Evolutionary conservation across 169 alveolate genomes (phyloP).

Genomic region (Blepharisma undulans): DNA sequence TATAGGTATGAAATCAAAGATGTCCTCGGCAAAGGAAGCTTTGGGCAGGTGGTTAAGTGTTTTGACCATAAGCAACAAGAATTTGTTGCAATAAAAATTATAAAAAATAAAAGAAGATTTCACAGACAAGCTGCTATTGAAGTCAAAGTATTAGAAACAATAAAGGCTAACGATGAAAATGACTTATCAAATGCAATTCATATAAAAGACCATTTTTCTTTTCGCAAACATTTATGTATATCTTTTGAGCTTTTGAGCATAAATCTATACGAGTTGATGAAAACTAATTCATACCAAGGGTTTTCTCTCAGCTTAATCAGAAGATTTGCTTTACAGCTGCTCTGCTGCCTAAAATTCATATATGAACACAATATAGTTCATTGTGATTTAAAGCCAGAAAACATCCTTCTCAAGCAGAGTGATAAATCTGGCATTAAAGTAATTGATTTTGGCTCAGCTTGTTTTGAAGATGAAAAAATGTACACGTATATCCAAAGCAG

Average conservation of each 20-base stretch:
- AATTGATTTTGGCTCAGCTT: slow-evolving; percentile 75
- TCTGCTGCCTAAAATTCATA: slow-evolving; percentile 61
- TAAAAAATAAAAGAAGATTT: slow-evolving; percentile 72
- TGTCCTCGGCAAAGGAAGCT: slow-evolving; percentile 83
- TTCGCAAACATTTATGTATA: slow-evolving; percentile 81
- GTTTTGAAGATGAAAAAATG: slow-evolving; percentile 61
- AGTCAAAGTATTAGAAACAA: slow-evolving; percentile 66
- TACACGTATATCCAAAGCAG: slow-evolving; percentile 79
- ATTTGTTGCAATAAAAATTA: slow-evolving; percentile 76
- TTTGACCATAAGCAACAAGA: slow-evolving; percentile 82
- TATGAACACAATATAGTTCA: slow-evolving; percentile 68
- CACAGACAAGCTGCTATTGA: slow-evolving; percentile 78
- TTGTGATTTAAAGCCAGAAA: slow-evolving; percentile 88
- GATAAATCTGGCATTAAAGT: slow-evolving; percentile 66
- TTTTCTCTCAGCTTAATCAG: slow-evolving; percentile 59
- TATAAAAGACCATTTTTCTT: slow-evolving; percentile 69
- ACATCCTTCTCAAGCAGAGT: slow-evolving; percentile 66
- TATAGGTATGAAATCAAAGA: slow-evolving; percentile 84
- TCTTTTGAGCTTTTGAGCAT: slow-evolving; percentile 76
- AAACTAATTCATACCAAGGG: slow-evolving; percentile 58
- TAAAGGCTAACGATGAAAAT: slow-evolving; percentile 66
- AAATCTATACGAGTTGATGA: slow-evolving; percentile 70
- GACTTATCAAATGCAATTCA: slow-evolving; percentile 70
- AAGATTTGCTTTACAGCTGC: slow-evolving; percentile 65
- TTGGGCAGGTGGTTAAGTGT: slow-evolving; percentile 85